Conservation (phyloP, 257 asterid genomes). For the Buddleja alternifolia region DNA sequence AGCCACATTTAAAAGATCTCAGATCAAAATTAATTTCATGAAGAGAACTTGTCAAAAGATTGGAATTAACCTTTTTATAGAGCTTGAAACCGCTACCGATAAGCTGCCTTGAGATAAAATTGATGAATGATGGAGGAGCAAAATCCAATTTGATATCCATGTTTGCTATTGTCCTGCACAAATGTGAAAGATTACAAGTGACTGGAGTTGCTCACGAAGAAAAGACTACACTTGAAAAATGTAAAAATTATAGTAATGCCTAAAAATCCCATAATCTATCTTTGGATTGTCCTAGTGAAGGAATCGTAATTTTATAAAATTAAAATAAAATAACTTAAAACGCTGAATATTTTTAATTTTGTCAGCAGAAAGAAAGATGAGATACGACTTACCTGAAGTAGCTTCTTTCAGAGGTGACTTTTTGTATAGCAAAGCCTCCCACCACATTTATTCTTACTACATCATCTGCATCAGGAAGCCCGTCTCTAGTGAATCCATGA, state of each 20-base stretch:
- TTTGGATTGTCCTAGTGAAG: too few species aligned
- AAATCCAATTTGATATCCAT: slow-evolving; percentile 80
- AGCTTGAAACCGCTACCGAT: slow-evolving; percentile 93
- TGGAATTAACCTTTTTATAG: slow-evolving; percentile 66
- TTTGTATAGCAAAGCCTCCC: slow-evolving; percentile 88
- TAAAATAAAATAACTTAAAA: background rate
- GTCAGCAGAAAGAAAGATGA: background rate
- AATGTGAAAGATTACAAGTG: background rate
- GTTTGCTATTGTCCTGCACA: slow-evolving; percentile 78
- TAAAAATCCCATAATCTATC: background rate
- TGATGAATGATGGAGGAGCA: slow-evolving; percentile 77
- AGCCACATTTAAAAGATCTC: background rate
- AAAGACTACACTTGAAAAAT: background rate
- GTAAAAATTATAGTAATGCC: background rate
- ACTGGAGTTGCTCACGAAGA: slow-evolving; percentile 5
- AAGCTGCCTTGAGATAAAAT: slow-evolving; percentile 88
- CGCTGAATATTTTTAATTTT: too few species aligned
- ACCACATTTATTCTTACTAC: slow-evolving; percentile 77
- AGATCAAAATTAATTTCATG: background rate
- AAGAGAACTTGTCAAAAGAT: slow-evolving; percentile 11
- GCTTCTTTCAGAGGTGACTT: slow-evolving; percentile 65
- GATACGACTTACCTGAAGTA: slow-evolving; percentile 65
- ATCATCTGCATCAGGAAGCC: slow-evolving; percentile 64
- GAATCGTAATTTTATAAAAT: background rate
- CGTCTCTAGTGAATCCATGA: slow-evolving; percentile 70